Base-by-base conservation (phyloP, 345 rosid species). In the Acer campestre region DNA sequence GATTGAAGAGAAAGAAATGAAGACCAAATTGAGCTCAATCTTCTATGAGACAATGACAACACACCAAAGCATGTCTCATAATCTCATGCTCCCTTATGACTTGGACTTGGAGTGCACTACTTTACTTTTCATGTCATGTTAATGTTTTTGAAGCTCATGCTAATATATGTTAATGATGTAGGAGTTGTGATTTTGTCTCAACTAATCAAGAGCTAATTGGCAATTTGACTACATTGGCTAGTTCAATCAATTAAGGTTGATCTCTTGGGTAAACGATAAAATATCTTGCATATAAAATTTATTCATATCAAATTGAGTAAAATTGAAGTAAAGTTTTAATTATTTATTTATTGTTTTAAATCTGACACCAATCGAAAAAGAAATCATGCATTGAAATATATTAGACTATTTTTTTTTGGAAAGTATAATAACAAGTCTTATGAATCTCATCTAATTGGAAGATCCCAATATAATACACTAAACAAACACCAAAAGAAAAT, bases 21-120 rank as follows among this genome's bases (percentile, higher is more conserved):
- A 13, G 64, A 20, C 0, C 65, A 56, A 58, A 53, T 58, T 9
- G 62, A 64, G 64, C 76, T 73, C 67, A n/a, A 22, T 73, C 10
- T 56, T 72, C 65, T 65, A 73, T 73, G 20, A 16, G 71, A 75
- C 7, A 66, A 31, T 51, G 78, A 51, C 78, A 66, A 75, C 61
- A 49, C 70, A 3, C 67, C 64, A 42, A 20, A 10, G 8, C 38
- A 46, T 48, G 35, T 22, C 35, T 48, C 38, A 12, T 10, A 46
- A 38, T 6, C 17, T 20, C 4, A 22, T 68, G 58, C 46, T 68
- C 72, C 72, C 51, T 1, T 4, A n/a, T 3, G 27, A 67, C 27
- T 53, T 53, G n/a, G 58, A 53, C 18, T 53, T 53, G 58, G 58
- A 53, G 7, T 53, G n/a, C 58, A 16, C 20, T 16, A 14, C n/a